Evolutionary conservation across 1,139 yeast genomes (phyloP).

Genomic region (Suhomyces coccinellae): DNA sequence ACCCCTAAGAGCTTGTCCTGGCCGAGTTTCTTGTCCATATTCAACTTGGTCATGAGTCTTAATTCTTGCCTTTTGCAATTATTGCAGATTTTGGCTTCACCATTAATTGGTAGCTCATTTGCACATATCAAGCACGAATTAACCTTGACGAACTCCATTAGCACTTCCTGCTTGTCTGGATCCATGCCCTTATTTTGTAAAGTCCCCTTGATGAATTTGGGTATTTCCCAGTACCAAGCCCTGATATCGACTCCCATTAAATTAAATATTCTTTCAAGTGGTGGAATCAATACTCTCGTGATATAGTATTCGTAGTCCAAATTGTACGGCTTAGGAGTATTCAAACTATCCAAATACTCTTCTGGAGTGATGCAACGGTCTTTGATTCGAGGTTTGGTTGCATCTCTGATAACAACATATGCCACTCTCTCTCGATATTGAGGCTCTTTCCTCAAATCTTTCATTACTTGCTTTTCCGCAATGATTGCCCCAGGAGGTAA

Average conservation of each 20-base stretch:
- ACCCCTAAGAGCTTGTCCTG: constrained; percentile 17
- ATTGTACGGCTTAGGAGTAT: constrained; percentile 34
- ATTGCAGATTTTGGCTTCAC: constrained; percentile 19
- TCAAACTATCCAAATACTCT: constrained; percentile 52
- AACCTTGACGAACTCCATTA: constrained; percentile 15
- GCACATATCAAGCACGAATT: constrained; percentile 33
- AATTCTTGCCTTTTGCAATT: constrained; percentile 24
- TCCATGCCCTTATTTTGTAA: constrained; percentile 6
- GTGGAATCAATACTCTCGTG: constrained; percentile 80
- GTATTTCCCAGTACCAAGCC: constrained; percentile 78
- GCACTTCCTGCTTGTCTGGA: constrained; percentile 3
- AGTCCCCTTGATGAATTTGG: constrained; percentile 32
- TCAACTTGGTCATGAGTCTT: constrained; percentile 21
- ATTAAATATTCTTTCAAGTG: constrained; percentile 80
- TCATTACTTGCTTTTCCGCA: constrained; percentile 58
- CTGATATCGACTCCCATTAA: constrained; percentile 78
- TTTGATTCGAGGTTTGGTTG: constrained; percentile 61
- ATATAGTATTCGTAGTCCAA: constrained; percentile 87
- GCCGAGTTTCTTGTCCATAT: constrained; percentile 17
- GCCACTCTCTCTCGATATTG: constrained; percentile 89
- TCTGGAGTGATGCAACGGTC: constrained; percentile 84
- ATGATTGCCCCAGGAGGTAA: constrained; percentile 92
- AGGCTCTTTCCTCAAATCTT: constrained; percentile 76
- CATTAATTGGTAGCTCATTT: constrained; percentile 6
- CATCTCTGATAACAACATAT: constrained; percentile 73